phyloP scores from a whole-genome alignment of 202 grass and related monocot genomes.

The Schoenoplectus tabernaemontani region DNA sequence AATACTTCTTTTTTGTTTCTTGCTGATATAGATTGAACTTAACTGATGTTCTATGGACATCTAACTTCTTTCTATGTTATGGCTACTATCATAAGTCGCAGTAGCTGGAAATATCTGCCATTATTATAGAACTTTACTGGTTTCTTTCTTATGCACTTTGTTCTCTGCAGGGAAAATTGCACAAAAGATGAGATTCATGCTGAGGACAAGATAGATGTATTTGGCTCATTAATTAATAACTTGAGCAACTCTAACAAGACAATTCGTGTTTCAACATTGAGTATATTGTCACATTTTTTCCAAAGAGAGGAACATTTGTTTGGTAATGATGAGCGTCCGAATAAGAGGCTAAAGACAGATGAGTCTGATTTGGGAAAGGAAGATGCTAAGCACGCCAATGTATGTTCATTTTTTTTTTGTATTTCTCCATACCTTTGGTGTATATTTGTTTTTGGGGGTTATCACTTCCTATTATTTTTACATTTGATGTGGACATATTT shows the following conservation, averaged over 20 bases:
- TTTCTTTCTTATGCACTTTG: conserved; percentile 5
- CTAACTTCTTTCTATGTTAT: neutral
- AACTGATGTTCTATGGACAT: neutral
- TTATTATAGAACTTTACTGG: neutral
- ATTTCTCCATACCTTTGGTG: conserved; percentile 16
- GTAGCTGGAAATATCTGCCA: neutral
- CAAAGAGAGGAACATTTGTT: conserved; percentile 36
- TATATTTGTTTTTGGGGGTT: neutral
- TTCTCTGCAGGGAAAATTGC: conserved; percentile 13
- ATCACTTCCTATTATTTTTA: neutral
- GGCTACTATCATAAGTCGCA: neutral
- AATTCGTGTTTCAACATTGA: conserved; percentile 67
- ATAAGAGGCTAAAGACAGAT: conserved; percentile 64
- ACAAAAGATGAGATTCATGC: conserved; percentile 37
- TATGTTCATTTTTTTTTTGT: conserved; percentile 31
- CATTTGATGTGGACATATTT: neutral
- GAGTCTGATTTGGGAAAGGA: conserved; percentile 38
- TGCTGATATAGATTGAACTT: neutral
- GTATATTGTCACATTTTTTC: conserved; percentile 61
- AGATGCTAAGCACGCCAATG: conserved; percentile 51
- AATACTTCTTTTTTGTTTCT: conserved; percentile 23
- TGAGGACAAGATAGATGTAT: conserved; percentile 39
- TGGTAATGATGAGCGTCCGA: conserved; percentile 40
- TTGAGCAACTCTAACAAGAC: conserved; percentile 69
- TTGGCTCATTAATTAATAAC: conserved; percentile 49